A percentile compares a stretch with the other conserved stretches of the same genome.
Conservation (phyloP, 306 rosid genomes). For the Ammopiptanthus mongolicus region DNA sequence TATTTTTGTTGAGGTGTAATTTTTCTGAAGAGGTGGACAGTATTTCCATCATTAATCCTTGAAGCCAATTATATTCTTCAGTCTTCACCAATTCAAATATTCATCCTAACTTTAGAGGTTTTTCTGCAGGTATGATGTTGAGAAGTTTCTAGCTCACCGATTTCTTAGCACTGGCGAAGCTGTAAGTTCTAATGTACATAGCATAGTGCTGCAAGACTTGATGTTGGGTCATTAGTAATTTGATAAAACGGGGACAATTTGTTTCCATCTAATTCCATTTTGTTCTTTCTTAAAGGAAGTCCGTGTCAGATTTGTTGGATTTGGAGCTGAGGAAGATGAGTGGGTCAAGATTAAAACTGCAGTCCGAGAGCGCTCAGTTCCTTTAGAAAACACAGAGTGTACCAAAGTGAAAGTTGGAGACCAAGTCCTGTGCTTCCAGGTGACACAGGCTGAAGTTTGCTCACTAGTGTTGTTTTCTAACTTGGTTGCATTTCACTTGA, state of each 20-base stretch:
- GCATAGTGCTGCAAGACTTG: not conserved
- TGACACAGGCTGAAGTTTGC: slow-evolving; percentile 24
- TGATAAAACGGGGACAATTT: not conserved
- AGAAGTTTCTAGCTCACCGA: slow-evolving; percentile 63
- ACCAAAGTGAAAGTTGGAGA: slow-evolving; percentile 63
- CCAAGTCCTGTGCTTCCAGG: slow-evolving; percentile 85
- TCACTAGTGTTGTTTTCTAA: slow-evolving; percentile 2
- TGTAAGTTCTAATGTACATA: slow-evolving; percentile 50
- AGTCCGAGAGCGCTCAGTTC: slow-evolving; percentile 80
- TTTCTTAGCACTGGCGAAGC: slow-evolving; percentile 62
- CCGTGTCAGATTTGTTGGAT: slow-evolving; percentile 83
- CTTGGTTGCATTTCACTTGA: not conserved
- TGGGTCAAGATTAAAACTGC: slow-evolving; percentile 66
- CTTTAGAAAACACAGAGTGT: slow-evolving; percentile 73
- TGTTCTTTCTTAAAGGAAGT: slow-evolving; percentile 83
- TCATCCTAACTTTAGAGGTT: not conserved
- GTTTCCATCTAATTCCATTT: slow-evolving; percentile 33
- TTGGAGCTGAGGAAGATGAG: slow-evolving; percentile 91
- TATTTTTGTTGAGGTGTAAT: not conserved
- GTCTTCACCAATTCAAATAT: not conserved
- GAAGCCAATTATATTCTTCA: not conserved
- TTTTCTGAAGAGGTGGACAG: not conserved
- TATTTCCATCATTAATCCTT: not conserved
- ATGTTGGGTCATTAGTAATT: slow-evolving; percentile 5
- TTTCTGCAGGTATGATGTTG: slow-evolving; percentile 86